Evolutionary conservation across 75 land plant species (phyloP).

Genomic region (Isoetes taiwanensis): DNA sequence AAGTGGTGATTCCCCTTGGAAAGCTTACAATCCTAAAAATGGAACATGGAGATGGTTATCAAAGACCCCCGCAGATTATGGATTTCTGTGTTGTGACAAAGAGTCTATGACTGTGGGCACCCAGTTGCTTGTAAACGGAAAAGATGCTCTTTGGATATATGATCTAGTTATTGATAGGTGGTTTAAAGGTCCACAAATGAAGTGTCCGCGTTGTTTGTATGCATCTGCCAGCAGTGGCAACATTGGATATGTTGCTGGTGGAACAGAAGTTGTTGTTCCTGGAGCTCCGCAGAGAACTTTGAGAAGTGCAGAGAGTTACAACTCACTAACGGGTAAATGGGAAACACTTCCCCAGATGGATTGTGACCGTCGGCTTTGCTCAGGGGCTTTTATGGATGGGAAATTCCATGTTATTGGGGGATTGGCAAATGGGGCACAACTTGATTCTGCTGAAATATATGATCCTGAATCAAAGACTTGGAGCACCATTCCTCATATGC

Average conservation of each 20-base stretch:
- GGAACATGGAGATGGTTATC: constrained; percentile 33
- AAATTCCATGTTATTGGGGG: constrained; percentile 63
- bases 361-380: constrained; percentile 30
- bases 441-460: constrained; percentile 49
- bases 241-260: constrained; percentile 64
- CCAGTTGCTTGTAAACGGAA: constrained; percentile 59
- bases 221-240: constrained; percentile 62
- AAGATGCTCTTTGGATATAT: constrained; percentile 40
- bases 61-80: constrained; percentile 22
- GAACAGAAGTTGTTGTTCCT: constrained; percentile 15
- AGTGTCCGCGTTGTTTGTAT: constrained; percentile 49
- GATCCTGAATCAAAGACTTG: constrained; percentile 34
- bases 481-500: constrained; percentile 40
- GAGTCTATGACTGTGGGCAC: constrained; percentile 71
- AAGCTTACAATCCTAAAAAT: constrained; percentile 53
- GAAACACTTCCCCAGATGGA: constrained; percentile 40
- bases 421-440: constrained; percentile 22
- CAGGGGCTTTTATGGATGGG: constrained; percentile 58
- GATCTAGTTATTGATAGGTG: constrained; percentile 40
- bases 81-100: constrained; percentile 30
- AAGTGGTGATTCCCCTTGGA: constrained; percentile 43
- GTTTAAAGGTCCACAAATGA: constrained; percentile 41
- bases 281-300: no score
- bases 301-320: constrained; percentile 54
- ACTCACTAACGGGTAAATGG: constrained; percentile 41